Base-by-base conservation (phyloP, 1,284 basidiomycete genomes). In the Apiotrichum gamsii region DNA sequence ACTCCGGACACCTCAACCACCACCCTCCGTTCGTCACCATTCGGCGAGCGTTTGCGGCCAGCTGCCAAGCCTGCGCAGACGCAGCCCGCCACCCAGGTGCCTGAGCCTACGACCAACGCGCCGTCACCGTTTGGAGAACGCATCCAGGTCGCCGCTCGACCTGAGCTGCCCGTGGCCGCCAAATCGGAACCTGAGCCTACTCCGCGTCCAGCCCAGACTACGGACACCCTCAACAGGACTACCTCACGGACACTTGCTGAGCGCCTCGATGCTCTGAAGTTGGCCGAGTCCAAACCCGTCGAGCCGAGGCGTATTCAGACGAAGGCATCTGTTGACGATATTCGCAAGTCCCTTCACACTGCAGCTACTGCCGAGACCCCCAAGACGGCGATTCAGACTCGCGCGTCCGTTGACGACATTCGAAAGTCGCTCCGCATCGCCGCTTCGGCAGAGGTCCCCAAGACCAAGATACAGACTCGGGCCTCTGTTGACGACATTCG, bases 11-110 rank as follows among this genome's bases (percentile, higher is more conserved):
- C 34, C 11, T 23, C 47, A 13, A 36, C 28, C 31, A 41, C 49
- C 32, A 34, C 51, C 11, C 30, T 32, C 23, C 49, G 45, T 29
- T 24, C 39, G 8, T 56, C 59, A 14, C 62, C 65, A 1, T 64
- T 65, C 34, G 54, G 47, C 18, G 45, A 59, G 25, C 43, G 43
- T 16, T 19, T 45, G 11, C 35, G 37, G 1, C 35, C 37, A 4
- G 36, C 21, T 10, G 8, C 25, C 25, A 28, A 28, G 25, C 11
- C 25, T 28, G 8, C 21, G 18, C 14, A 40, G 29, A 15, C 29
- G 16, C 39, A 29, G 8, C 20, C 35, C 18, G 29, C 23, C 5
- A 24, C n/a, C 16, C 30, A 21, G 25, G 29, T 36, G 3, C 4
- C 35, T 3, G 25, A 28, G 25, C 25, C 6, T n/a, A 6, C 25